These are phyloP conservation scores for Monosporascus sp. DNA, from an alignment of 2,329 filamentous ascomycete genomes.

Conservation along the genomic window DNA sequence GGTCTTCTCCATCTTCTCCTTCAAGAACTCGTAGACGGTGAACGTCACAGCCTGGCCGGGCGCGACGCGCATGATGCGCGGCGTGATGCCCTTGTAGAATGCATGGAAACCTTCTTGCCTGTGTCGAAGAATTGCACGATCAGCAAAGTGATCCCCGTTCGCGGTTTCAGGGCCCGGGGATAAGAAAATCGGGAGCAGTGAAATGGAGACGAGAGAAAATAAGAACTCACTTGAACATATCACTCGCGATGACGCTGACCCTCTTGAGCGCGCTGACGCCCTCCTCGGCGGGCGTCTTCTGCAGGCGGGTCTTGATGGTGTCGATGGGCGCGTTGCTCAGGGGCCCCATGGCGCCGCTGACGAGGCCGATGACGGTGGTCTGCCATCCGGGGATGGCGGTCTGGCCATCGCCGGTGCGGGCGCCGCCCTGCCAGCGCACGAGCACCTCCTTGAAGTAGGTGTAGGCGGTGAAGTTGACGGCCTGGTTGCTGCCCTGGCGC, in stretches of 20 bases:
- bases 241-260: constrained; percentile 70
- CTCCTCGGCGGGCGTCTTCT: constrained; percentile 77
- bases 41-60: constrained; percentile 82
- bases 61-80: constrained; percentile 93
- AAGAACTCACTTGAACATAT: constrained; percentile 70
- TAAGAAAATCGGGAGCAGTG: background rate
- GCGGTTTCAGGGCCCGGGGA: no score
- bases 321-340: constrained; percentile 97
- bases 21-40: constrained; percentile 73
- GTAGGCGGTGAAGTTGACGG: constrained; percentile 98
- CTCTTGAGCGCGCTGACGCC: constrained; percentile 76
- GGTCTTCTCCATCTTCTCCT: constrained; percentile 65
- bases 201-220: background rate
- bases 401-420: background rate
- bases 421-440: constrained; percentile 50
- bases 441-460: constrained; percentile 82
- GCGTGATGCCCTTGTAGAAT: constrained; percentile 99
- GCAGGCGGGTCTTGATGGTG: constrained; percentile 95
- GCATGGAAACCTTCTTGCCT: constrained; percentile 89
- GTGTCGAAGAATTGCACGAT: constrained; percentile 9
- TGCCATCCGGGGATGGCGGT: constrained; percentile 74
- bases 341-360: constrained; percentile 91
- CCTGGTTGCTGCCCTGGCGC: constrained; percentile 93
- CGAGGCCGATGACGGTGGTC: constrained; percentile 83
- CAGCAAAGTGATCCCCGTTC: no score